Base-by-base conservation (phyloP, 106 monocot species). In the Phalaenopsis equestris region DNA sequence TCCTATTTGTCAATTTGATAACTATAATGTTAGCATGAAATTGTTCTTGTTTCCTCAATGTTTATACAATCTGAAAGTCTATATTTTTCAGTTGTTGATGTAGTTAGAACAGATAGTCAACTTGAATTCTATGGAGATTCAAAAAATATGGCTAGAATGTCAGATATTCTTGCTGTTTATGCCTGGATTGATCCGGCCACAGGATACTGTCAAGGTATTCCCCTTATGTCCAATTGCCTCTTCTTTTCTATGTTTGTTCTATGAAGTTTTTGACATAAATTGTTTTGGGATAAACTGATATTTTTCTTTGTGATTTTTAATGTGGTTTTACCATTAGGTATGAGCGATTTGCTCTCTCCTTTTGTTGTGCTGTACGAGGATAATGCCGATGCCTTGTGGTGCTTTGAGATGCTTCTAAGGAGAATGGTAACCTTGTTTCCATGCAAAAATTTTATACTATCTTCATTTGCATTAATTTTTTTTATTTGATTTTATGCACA, bases 341-440 rank as follows among this genome's bases (percentile, higher is more conserved):
- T 99, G 99, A 99, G 99, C 81, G 99, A 99, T 86, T 80, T 99
- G 86, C 95, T 99, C 72, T 99, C 99, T 78, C 99, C 99, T 80
- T 99, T 99, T 86, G 75, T 99, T 73, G 93, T 99, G 68, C 93
- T 99, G 17, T 99, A 88, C 80, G 93, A 99, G 80, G 93, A 99
- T 84, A 89, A 99, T 86, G 99, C 99, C 8, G 99, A 99, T 93
- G 99, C 99, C 56, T 99, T 99, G 91, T 99, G 99, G 99, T 99
- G 99, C 83, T 99, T 99, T 81, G 99, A 95, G 83, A 99, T 99
- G 99, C 93, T 99, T 81, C 79, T 99, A 57, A 85, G 99, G 73
- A 89, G 99, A 86, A 87, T 99, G 93, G 99, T 99, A 90, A 76
- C 61, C 43, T 19, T 43, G 42, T 45, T 30, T 68, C 42, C 67